Evolutionary conservation across 108 stramenopile genomes (phyloP).

Genomic region (Cylindrotheca closterium): DNA sequence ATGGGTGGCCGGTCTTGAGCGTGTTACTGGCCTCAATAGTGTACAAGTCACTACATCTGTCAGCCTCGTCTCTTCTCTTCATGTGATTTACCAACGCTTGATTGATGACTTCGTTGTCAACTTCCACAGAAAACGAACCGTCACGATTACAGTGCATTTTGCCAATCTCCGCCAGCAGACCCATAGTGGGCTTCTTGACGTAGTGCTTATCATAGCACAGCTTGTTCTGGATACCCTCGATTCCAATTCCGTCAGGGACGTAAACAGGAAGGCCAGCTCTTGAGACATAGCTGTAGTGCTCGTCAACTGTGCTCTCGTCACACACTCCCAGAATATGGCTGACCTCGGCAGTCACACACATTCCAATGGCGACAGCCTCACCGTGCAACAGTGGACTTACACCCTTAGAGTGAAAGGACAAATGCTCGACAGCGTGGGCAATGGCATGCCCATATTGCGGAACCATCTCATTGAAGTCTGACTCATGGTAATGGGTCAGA

Average conservation of each 20-base stretch:
- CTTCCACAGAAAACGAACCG: conserved; percentile 19
- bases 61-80: conserved; percentile 6
- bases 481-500: conserved; percentile 29
- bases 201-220: conserved; percentile 40
- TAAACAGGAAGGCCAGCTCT: conserved; percentile 23
- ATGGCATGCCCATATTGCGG: conserved; percentile 40
- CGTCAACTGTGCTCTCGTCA: conserved; percentile 17
- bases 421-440: conserved; percentile 38
- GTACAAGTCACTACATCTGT: background rate
- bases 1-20: background rate
- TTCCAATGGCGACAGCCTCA: conserved; percentile 44
- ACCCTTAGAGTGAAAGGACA: conserved; percentile 24
- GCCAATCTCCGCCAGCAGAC: conserved; percentile 27
- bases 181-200: conserved; percentile 31
- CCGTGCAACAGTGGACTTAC: conserved; percentile 30
- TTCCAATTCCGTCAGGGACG: conserved; percentile 15
- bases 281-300: conserved; percentile 24
- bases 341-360: conserved; percentile 35
- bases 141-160: conserved; percentile 27
- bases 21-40: background rate
- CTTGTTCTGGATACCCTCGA: conserved; percentile 26
- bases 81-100: conserved; percentile 17
- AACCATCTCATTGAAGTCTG: conserved; percentile 38
- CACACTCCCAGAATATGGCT: conserved; percentile 23
- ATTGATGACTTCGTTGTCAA: conserved; percentile 18